Evolutionary conservation across 2,329 filamentous ascomycete species (phyloP).

Genomic region (Fusarium liriodendri): DNA sequence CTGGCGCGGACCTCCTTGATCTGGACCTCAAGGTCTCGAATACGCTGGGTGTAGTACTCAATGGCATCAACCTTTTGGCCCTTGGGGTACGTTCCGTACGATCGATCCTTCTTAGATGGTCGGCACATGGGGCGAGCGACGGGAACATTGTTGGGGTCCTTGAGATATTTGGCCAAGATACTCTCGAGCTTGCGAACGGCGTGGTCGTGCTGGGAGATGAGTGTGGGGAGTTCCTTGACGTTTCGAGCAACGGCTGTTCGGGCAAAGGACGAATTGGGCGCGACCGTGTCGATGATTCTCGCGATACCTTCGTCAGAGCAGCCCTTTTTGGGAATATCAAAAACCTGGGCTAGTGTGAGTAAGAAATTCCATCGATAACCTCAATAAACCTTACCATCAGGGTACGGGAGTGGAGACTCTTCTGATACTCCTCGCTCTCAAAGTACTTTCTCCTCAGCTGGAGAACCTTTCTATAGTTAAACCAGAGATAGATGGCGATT

Average conservation of each 20-base stretch:
- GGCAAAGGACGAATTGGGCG: conserved; percentile 81
- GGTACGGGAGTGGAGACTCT: conserved; percentile 82
- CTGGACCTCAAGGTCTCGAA: conserved; percentile 82
- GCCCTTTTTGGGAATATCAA: conserved; percentile 82
- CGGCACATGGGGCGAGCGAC: conserved; percentile 80
- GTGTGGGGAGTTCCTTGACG: conserved; percentile 86
- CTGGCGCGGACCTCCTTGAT: conserved; percentile 85
- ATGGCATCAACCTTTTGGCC: conserved; percentile 91
- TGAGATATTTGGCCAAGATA: conserved; percentile 89
- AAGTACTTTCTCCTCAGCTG: conserved; percentile 82
- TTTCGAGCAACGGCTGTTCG: conserved; percentile 89
- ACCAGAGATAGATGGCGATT: conserved; percentile 86
- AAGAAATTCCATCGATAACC: background rate
- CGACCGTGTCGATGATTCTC: conserved; percentile 82
- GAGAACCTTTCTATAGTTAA: conserved; percentile 83
- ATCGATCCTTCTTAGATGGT: conserved; percentile 82
- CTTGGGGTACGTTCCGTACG: conserved; percentile 70
- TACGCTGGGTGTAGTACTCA: conserved; percentile 88
- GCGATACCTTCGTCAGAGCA: conserved; percentile 89
- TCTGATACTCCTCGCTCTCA: conserved; percentile 87
- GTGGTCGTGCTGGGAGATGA: conserved; percentile 86
- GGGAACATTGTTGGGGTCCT: conserved; percentile 84
- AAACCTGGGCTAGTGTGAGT: conserved; percentile 67
- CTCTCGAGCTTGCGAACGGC: conserved; percentile 85
- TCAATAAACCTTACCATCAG: conserved; percentile 65